phyloP scores from a whole-genome alignment of 176 grass and related monocot genomes.

The Oryza australiensis region DNA sequence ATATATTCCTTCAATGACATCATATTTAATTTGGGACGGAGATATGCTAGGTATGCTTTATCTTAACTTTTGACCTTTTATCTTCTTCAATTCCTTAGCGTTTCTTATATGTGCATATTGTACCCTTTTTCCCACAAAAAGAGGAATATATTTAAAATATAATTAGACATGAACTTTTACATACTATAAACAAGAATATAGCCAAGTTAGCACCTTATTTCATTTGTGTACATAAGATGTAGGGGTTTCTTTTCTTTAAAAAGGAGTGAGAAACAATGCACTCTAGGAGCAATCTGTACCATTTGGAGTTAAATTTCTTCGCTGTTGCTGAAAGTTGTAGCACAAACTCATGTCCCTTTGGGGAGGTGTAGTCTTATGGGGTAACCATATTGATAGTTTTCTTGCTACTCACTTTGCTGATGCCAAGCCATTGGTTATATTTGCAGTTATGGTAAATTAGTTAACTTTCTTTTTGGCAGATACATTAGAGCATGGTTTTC shows the following conservation, averaged over 20 bases:
- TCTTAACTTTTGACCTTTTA: conserved; percentile 1
- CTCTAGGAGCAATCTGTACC: neutral
- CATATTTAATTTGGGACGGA: conserved; percentile 63
- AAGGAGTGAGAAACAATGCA: neutral
- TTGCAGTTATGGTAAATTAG: conserved; percentile 15
- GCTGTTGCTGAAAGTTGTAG: neutral
- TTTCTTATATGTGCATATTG: conserved; percentile 15
- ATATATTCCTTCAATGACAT: conserved; percentile 68
- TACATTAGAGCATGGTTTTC: conserved; percentile 79
- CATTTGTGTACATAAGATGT: neutral
- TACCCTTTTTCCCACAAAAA: conserved; percentile 17
- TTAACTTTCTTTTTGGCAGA: conserved; percentile 37
- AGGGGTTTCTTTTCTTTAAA: neutral
- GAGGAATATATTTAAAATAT: neutral
- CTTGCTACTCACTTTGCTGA: conserved; percentile 11
- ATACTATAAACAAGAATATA: neutral
- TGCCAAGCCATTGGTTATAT: neutral
- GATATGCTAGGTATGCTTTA: conserved; percentile 62
- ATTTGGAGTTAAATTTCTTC: neutral
- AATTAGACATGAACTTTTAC: neutral
- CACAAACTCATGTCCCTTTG: neutral
- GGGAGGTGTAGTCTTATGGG: neutral
- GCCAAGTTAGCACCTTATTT: neutral
- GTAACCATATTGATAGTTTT: neutral
- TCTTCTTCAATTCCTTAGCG: neutral